phyloP scores from a whole-genome alignment of 148 eudicot species.

The Arbutus unedo region DNA sequence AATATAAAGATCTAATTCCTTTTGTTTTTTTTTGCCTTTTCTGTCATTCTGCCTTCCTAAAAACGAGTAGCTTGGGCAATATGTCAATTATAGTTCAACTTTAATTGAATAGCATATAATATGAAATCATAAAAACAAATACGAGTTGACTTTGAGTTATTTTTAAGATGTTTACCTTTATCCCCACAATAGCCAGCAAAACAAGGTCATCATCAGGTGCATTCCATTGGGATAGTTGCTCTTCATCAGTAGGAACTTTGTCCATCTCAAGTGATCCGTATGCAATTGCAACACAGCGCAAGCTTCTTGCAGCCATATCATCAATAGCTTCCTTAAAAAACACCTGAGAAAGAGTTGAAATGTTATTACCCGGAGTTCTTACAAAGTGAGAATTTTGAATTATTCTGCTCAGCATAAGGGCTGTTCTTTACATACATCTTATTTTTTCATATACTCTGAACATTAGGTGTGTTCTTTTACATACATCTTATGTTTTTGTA shows the following conservation, averaged over 20 bases:
- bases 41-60: neutral
- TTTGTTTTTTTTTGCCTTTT: neutral
- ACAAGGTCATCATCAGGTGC: constrained; percentile 74
- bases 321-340: constrained; percentile 60
- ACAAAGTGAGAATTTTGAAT: neutral
- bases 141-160: neutral
- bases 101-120: neutral
- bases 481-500: neutral
- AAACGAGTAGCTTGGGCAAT: neutral
- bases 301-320: constrained; percentile 80
- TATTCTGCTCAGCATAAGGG: neutral
- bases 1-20: neutral
- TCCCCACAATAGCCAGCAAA: constrained; percentile 79
- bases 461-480: neutral
- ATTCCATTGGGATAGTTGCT: constrained; percentile 61
- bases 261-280: constrained; percentile 51
- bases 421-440: neutral
- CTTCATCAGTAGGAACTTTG: constrained; percentile 63
- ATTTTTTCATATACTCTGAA: neutral
- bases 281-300: constrained; percentile 91
- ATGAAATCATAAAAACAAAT: neutral
- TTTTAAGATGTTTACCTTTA: constrained; percentile 48
- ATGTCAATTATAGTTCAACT: neutral
- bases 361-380: neutral
- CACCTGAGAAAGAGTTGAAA: constrained; percentile 34